Base-by-base conservation (phyloP, 495 filamentous ascomycete genomes). In the Pseudevernia furfuracea region DNA sequence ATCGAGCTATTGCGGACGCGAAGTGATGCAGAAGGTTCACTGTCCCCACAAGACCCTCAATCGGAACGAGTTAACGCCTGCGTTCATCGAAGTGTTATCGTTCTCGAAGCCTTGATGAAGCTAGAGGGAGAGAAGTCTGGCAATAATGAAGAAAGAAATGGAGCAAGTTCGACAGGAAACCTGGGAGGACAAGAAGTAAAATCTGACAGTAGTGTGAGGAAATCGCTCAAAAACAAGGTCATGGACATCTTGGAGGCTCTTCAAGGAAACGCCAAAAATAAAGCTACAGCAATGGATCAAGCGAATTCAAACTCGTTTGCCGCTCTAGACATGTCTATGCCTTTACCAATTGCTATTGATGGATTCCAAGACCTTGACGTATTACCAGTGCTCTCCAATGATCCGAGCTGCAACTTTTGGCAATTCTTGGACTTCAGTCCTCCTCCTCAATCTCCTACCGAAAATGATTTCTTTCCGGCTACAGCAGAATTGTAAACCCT, bases 31-130 rank as follows among this genome's bases (percentile, higher is more conserved):
- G 21, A 52, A 11, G 9, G 28, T 49, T 48, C 21, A 58, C 6
- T 32, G 37, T 14, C 34, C 30, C 41, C 14, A 17, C 46, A 8
- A 44, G 28, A 43, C n/a, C 34, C 36, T 57, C 48, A 32, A 25
- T n/a, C 28, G 58, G 58, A 37, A 19, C 48, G 30, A 44, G 10
- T 32, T 43, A 68, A 60, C 34, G 10, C 52, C 52, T 48, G 21
- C 12, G 49, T 49, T 41, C 59, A 67, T 49, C 66, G 67, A 39
- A 68, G 65, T 25, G 25, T 72, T 30, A 14, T 46, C 32, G 58
- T 52, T 21, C 63, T 73, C 5, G 70, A 73, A 34, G 66, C 70
- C 15, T 59, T 73, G 60, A 69, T 72, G 68, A 64, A 68, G 0
- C 46, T 73, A 23, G 70, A 68, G 48, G 62, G 67, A 28, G 69